Percentiles rank a stretch among this genome's conserved stretches.
Conservation (phyloP, 2,329 filamentous ascomycete genomes). For the Colletotrichum karsti region DNA sequence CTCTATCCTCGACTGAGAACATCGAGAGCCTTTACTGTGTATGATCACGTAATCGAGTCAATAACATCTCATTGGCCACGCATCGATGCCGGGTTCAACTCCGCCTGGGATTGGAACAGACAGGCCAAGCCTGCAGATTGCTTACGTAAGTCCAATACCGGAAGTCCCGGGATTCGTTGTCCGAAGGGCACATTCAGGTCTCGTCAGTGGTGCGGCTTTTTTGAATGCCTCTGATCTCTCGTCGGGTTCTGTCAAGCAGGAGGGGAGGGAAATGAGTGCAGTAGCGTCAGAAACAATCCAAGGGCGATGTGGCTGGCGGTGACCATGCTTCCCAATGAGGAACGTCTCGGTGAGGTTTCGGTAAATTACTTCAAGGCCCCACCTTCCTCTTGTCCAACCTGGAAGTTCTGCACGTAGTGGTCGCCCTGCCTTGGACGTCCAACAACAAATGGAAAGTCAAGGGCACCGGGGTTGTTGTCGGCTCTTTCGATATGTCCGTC, state of each 20-base stretch:
- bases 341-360: neutral
- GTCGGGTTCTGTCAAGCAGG: neutral
- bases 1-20: no score
- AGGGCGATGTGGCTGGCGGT: neutral
- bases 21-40: neutral
- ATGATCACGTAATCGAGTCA: slow-evolving; percentile 1
- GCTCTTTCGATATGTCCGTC: slow-evolving; percentile 15
- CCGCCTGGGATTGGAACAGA: neutral
- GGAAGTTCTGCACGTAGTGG: no score
- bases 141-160: slow-evolving; percentile 19
- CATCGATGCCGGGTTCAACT: neutral
- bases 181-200: neutral
- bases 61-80: slow-evolving; percentile 23
- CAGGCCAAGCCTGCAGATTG: neutral
- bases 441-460: neutral
- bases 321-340: neutral
- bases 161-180: slow-evolving; percentile 11
- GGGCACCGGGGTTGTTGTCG: neutral
- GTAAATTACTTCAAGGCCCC: neutral
- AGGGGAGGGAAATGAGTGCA: neutral
- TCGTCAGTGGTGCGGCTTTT: neutral
- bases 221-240: neutral
- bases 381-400: no score
- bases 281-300: neutral
- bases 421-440: neutral